phyloP scores from a whole-genome alignment of 2,329 filamentous ascomycete species.

The Monilinia vaccinii-corymbosi region DNA sequence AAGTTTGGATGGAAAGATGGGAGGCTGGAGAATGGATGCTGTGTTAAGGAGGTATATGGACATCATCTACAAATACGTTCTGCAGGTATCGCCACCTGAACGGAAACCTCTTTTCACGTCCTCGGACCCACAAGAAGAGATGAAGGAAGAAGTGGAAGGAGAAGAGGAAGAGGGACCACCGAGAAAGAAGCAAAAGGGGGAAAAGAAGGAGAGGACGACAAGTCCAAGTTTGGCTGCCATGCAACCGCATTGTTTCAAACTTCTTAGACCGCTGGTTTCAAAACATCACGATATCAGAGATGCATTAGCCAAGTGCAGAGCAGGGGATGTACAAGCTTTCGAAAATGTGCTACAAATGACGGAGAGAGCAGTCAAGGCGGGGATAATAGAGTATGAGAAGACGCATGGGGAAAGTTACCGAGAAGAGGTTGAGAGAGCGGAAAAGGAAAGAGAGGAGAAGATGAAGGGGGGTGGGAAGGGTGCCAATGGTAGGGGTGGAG shows the following conservation, averaged over 20 bases:
- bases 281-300: slow-evolving; percentile 78
- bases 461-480: slow-evolving; percentile 26
- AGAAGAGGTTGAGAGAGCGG: slow-evolving; percentile 29
- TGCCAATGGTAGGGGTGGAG: slow-evolving; percentile 26
- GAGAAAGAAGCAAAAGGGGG: slow-evolving; percentile 35
- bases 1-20: slow-evolving; percentile 58
- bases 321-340: slow-evolving; percentile 65
- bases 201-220: slow-evolving; percentile 30
- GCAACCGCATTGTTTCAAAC: slow-evolving; percentile 88
- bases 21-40: slow-evolving; percentile 83
- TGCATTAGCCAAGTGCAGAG: slow-evolving; percentile 59
- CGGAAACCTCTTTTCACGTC: slow-evolving; percentile 68
- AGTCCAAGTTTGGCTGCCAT: slow-evolving; percentile 65
- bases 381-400: slow-evolving; percentile 57
- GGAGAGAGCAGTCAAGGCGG: slow-evolving; percentile 64
- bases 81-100: slow-evolving; percentile 54
- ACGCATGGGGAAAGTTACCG: slow-evolving; percentile 42
- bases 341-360: slow-evolving; percentile 69
- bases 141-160: slow-evolving; percentile 34
- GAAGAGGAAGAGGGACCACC: slow-evolving; percentile 25
- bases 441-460: slow-evolving; percentile 18
- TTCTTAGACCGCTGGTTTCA: slow-evolving; percentile 73
- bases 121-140: slow-evolving; percentile 31
- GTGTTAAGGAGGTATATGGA: slow-evolving; percentile 82
- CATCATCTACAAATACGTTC: slow-evolving; percentile 72